Base-by-base conservation (phyloP, 169 alveolate genomes). In the Haemoproteus tartakovskyi region DNA sequence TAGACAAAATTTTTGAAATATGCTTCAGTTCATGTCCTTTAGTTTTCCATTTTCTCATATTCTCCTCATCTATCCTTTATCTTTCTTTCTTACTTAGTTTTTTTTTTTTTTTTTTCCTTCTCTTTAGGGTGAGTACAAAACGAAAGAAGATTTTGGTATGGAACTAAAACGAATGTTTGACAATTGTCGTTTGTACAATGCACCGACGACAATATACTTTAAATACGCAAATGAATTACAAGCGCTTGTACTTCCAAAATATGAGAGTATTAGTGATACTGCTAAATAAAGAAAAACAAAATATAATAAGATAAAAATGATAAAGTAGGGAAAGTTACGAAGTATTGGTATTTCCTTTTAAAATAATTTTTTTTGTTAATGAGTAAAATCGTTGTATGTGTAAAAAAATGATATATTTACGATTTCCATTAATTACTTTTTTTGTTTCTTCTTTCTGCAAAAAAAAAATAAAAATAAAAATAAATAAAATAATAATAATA, bases 151-250 rank as follows among this genome's bases (percentile, higher is more conserved):
- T 51, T 96, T 97, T 79, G 96, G 96, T 0, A 92, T 90, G 37
- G 99, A 97, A 51, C 91, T 97, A 27, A 93, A 88, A 62, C 87
- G 95, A 50, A 97, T 97, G 90, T 97, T 96, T 79, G 96, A 88
- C 62, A 97, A 97, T 91, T 96, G 99, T 62, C 93, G 98, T 56
- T 70, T 62, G 41, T 97, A 96, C 88, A 97, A 97, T 89, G 87
- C 95, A 16, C 91, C 95, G 3, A 95, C 94, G 47, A 96, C 99
- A 14, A 94, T 95, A 19, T 97, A 97, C 91, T 95, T 94, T 88
- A 96, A 97, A 82, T 94, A 93, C 86, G 99, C 99, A 11, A 92
- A 94, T 74, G 95, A 92, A 67, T 87, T 97, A 29, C 97, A 96
- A 86, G 94, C 95, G 24, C 88, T 87, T 51, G 94, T 95, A 38